These are phyloP conservation scores for Saturnispora quitensis DNA, from an alignment of 805 yeast genomes.

Conservation along the genomic window DNA sequence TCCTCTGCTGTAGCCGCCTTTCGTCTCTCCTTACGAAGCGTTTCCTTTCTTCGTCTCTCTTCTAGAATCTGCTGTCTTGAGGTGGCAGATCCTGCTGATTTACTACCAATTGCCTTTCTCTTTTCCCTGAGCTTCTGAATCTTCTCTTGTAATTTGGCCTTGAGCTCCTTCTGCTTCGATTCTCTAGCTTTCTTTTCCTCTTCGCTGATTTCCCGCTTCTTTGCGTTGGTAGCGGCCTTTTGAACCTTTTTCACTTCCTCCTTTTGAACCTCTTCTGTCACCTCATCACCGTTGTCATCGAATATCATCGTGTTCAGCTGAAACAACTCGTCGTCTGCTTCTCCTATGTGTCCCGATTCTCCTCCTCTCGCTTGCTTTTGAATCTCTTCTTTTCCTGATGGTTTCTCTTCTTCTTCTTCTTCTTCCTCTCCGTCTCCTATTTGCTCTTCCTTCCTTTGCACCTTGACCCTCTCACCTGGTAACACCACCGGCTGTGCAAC, in stretches of 20 bases:
- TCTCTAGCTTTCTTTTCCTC: constrained; percentile 43
- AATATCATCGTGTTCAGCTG: constrained; percentile 2
- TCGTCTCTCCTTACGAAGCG: constrained; percentile 27
- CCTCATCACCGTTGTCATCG: constrained; percentile 14
- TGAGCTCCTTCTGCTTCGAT: constrained; percentile 54
- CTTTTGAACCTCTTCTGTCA: constrained; percentile 24
- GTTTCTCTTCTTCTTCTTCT: constrained; percentile 12
- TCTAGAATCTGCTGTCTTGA: constrained; percentile 75
- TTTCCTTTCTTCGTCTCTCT: constrained; percentile 45
- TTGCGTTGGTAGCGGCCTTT: constrained; percentile 6
- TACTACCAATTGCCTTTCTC: constrained; percentile 89
- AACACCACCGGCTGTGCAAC: constrained; percentile 42
- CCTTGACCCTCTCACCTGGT: constrained; percentile 19
- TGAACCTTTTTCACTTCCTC: constrained; percentile 9
- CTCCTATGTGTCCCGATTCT: no score
- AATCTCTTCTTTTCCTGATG: not conserved
- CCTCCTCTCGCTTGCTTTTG: no score
- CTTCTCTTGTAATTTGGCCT: constrained; percentile 70
- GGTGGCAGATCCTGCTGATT: constrained; percentile 69
- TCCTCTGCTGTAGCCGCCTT: constrained; percentile 23
- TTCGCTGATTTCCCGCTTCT: constrained; percentile 28
- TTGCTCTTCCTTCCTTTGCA: constrained; percentile 9
- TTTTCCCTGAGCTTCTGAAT: constrained; percentile 62
- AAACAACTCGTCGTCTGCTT: constrained; percentile 6
- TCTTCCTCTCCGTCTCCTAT: constrained; percentile 23